Evolutionary conservation across 257 asterid genomes (phyloP).

Genomic region (Capsicum chinense): DNA sequence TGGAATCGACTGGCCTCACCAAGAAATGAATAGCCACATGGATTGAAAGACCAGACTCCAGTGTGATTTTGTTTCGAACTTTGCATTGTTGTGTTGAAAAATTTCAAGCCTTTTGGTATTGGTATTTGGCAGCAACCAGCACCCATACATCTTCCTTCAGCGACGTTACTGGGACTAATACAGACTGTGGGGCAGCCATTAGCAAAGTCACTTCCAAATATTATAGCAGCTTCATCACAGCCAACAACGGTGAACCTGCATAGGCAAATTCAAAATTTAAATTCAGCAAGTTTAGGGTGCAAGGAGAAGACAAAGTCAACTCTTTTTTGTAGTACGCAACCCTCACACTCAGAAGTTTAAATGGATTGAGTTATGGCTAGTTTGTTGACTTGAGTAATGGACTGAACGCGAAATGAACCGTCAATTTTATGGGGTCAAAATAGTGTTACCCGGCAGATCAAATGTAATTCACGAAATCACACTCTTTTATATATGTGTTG

Average conservation of each 20-base stretch:
- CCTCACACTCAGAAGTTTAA: neutral
- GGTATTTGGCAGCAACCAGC: constrained; percentile 80
- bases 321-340: neutral
- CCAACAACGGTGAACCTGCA: constrained; percentile 55
- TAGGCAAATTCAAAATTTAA: neutral
- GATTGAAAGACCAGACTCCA: constrained; percentile 43
- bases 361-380: neutral
- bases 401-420: neutral
- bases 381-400: neutral
- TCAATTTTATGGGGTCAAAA: neutral
- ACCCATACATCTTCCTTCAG: constrained; percentile 58
- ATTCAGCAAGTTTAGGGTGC: neutral
- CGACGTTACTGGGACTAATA: constrained; percentile 42
- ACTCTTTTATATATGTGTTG: too few species aligned
- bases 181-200: constrained; percentile 65
- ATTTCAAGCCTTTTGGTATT: constrained; percentile 54
- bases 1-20: constrained; percentile 55
- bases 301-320: neutral
- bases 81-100: neutral
- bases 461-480: neutral
- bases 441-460: neutral
- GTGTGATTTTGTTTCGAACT: constrained; percentile 46
- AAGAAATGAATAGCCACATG: constrained; percentile 71
- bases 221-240: constrained; percentile 59
- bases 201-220: constrained; percentile 42